Evolutionary conservation across 495 filamentous ascomycete genomes (phyloP).

Genomic region (Darksidea phi): DNA sequence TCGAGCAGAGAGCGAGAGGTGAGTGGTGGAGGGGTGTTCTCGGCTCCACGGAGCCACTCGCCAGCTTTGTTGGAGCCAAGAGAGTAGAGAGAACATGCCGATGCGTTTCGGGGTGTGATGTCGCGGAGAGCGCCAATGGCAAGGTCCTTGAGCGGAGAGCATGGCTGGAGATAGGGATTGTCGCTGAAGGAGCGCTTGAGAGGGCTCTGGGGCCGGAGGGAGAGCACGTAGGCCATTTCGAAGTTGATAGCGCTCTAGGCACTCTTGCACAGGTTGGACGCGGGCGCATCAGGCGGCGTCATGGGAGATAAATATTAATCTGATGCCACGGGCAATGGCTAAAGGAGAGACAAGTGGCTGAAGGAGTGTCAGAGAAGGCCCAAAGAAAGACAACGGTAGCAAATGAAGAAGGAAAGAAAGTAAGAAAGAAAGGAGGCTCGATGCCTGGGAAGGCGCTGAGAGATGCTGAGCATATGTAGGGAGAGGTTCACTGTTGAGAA

Average conservation of each 20-base stretch:
- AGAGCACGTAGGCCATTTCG: slow-evolving; percentile 38
- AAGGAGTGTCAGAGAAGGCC: slow-evolving; percentile 8
- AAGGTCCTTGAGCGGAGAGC: slow-evolving; percentile 27
- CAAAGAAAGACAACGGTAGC: neutral
- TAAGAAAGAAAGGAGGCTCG: neutral
- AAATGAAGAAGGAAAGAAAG: slow-evolving; percentile 1
- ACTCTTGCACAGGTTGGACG: slow-evolving; percentile 16
- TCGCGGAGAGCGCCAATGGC: slow-evolving; percentile 16
- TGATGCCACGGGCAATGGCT: slow-evolving; percentile 6
- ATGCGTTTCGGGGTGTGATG: slow-evolving; percentile 28
- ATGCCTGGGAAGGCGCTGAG: slow-evolving; percentile 12
- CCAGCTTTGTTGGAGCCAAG: slow-evolving; percentile 17
- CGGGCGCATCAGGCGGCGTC: slow-evolving; percentile 18
- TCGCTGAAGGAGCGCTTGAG: slow-evolving; percentile 40
- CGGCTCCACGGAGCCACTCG: slow-evolving; percentile 21
- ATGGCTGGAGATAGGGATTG: slow-evolving; percentile 32
- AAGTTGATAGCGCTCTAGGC: slow-evolving; percentile 4
- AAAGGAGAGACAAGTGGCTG: slow-evolving; percentile 26
- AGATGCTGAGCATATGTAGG: slow-evolving; percentile 1
- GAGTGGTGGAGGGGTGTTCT: slow-evolving; percentile 32
- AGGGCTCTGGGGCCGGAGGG: slow-evolving; percentile 37
- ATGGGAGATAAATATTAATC: slow-evolving; percentile 36
- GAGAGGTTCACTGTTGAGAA: neutral
- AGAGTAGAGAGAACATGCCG: slow-evolving; percentile 32
- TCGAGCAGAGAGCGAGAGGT: slow-evolving; percentile 26